These are phyloP conservation scores for Dipteronia sinensis DNA, from an alignment of 345 rosid species.

Conservation along the genomic window DNA sequence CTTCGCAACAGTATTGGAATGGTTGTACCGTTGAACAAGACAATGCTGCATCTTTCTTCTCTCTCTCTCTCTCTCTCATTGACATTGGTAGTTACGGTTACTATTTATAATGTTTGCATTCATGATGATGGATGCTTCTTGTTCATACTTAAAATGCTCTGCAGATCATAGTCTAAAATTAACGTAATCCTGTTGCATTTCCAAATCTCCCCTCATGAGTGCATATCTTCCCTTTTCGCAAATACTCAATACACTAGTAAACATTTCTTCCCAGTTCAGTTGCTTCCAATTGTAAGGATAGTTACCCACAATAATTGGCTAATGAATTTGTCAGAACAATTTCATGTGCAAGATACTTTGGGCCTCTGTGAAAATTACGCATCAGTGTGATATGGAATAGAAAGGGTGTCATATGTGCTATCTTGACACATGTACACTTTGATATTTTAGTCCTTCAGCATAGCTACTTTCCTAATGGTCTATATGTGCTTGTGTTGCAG, in stretches of 20 bases:
- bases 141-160: not conserved
- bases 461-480: slow-evolving; percentile 15
- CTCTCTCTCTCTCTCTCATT: no score
- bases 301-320: not conserved
- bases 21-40: not conserved
- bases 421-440: not conserved
- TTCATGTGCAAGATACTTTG: not conserved
- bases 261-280: not conserved
- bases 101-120: not conserved
- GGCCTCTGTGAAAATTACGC: not conserved
- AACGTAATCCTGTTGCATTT: not conserved
- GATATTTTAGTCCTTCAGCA: not conserved
- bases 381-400: not conserved
- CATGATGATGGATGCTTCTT: not conserved
- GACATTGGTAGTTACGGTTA: not conserved
- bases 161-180: not conserved
- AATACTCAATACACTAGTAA: not conserved
- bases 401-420: not conserved
- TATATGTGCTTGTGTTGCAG: slow-evolving; percentile 37
- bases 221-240: not conserved
- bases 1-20: not conserved
- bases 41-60: not conserved
- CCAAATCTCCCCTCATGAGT: no score
- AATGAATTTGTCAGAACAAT: not conserved
- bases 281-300: not conserved